These are phyloP conservation scores for Amniculicola lignicola DNA, from an alignment of 495 filamentous ascomycete species.

Conservation along the genomic window DNA sequence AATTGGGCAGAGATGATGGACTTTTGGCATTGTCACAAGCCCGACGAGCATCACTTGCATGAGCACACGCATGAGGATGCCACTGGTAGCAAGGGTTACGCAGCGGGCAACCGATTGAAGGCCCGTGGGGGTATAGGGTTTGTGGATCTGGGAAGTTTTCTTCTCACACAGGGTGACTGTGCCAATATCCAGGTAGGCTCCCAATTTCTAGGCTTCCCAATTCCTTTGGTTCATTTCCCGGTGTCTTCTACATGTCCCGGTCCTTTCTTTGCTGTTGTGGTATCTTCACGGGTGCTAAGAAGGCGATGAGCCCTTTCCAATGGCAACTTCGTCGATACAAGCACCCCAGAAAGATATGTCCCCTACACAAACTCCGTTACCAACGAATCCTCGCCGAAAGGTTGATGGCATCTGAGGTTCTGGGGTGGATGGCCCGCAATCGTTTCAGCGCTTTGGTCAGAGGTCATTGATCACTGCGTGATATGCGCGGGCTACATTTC, in stretches of 20 bases:
- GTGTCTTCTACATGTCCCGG: neutral
- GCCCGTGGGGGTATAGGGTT: constrained; percentile 66
- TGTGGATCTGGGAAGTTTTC: constrained; percentile 73
- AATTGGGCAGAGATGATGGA: constrained; percentile 99
- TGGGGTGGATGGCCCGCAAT: no score
- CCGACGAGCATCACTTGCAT: constrained; percentile 42
- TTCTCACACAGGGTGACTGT: constrained; percentile 66
- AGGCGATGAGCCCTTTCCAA: constrained; percentile 61
- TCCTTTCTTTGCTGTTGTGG: constrained; percentile 1
- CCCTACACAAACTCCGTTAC: constrained; percentile 17
- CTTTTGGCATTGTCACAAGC: constrained; percentile 99
- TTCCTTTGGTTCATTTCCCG: neutral
- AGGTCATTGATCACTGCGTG: no score
- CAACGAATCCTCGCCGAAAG: no score
- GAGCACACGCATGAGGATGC: constrained; percentile 40
- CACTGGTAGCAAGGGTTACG: constrained; percentile 64
- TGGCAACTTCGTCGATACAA: constrained; percentile 85
- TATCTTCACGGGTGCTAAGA: constrained; percentile 65
- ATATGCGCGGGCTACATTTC: no score
- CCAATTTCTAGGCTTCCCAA: neutral
- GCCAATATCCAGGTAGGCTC: constrained; percentile 58
- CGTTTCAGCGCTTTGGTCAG: no score
- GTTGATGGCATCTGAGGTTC: no score
- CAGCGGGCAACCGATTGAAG: constrained; percentile 64
- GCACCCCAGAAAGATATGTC: constrained; percentile 67